Base-by-base conservation (phyloP, 768 basidiomycete species). In the Leccinum aurantiacum region DNA sequence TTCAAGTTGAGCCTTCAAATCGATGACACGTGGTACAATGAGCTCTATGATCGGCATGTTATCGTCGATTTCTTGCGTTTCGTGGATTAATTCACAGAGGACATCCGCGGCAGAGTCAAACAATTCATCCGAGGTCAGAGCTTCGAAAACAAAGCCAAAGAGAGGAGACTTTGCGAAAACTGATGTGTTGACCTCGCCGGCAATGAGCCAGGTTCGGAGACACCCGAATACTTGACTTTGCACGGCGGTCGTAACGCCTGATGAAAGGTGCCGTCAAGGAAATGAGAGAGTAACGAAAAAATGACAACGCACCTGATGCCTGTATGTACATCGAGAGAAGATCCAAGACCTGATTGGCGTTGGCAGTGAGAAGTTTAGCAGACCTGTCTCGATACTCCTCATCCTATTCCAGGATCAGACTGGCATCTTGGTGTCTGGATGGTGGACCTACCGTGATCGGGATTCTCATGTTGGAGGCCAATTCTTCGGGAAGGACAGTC, bases 41-140 rank as follows among this genome's bases (percentile, higher is more conserved):
- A 88, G 79, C 69, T 97, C 83, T 66, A 98, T 95, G 64, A 91
- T 85, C 22, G 84, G 75, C 86, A 95, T 91, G 69, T 93, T 95
- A 31, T 98, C 96, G 61, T 96, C 90, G 31, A 97, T 83, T 74
- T 99, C 97, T 75, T 98, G 95, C 0, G 97, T 98, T 74, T 99
- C 97, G 74, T 98, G 97, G 56, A 98, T 93, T 67, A 98, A 77
- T 71, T 97, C 94, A 73, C 93, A 95, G 60, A 98, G 81, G 37
- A 92, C 88, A 60, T 97, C 91, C 41, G 95, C 93, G 2, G 94
- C 95, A 7, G 88, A 74, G 67, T 99, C 97, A 71, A 98, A 98
- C n/a, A 98, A 81, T 48, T 86, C 84, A 17, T 95, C 91, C 3
- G 88, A 88, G 4, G 80, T 80, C 31, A 98, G 81, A 4, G 95